These are phyloP conservation scores for Apiotrichum laibachii DNA, from an alignment of 1,284 basidiomycete species.

Conservation along the genomic window DNA sequence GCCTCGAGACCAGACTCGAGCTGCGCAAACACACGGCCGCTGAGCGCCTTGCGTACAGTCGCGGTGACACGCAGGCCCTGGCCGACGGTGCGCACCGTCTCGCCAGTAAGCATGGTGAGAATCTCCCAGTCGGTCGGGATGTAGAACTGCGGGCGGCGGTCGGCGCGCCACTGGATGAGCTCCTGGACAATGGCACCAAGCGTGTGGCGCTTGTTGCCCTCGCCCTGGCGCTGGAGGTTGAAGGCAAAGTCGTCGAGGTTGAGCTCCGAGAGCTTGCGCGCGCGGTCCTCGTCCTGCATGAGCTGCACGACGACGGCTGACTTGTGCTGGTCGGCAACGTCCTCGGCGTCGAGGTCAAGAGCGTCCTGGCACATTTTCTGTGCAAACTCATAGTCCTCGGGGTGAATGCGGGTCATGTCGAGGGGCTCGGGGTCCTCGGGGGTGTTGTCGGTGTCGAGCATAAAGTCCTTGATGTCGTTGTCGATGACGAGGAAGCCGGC, in stretches of 20 bases:
- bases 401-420: slow-evolving; percentile 94
- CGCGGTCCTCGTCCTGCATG: slow-evolving; percentile 77
- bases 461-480: slow-evolving; percentile 60
- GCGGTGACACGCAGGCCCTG: slow-evolving; percentile 82
- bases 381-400: slow-evolving; percentile 96
- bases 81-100: slow-evolving; percentile 75
- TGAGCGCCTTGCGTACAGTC: slow-evolving; percentile 53
- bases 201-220: slow-evolving; percentile 81
- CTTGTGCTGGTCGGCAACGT: slow-evolving; percentile 82
- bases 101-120: slow-evolving; percentile 92
- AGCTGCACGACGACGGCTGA: slow-evolving; percentile 79
- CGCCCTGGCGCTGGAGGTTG: slow-evolving; percentile 70
- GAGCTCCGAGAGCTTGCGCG: slow-evolving; percentile 81
- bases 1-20: slow-evolving; percentile 94
- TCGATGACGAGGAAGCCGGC: slow-evolving; percentile 86
- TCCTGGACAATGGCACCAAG: slow-evolving; percentile 86
- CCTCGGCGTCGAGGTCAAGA: slow-evolving; percentile 91
- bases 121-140: slow-evolving; percentile 74
- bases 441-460: slow-evolving; percentile 52
- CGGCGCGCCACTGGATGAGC: slow-evolving; percentile 79
- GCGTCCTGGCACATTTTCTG: slow-evolving; percentile 99
- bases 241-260: slow-evolving; percentile 96
- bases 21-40: slow-evolving; percentile 38
- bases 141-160: slow-evolving; percentile 69
- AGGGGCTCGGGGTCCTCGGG: slow-evolving; percentile 77